These are phyloP conservation scores for Wickerhamiella australiensis DNA, from an alignment of 805 yeast genomes.

Conservation along the genomic window DNA sequence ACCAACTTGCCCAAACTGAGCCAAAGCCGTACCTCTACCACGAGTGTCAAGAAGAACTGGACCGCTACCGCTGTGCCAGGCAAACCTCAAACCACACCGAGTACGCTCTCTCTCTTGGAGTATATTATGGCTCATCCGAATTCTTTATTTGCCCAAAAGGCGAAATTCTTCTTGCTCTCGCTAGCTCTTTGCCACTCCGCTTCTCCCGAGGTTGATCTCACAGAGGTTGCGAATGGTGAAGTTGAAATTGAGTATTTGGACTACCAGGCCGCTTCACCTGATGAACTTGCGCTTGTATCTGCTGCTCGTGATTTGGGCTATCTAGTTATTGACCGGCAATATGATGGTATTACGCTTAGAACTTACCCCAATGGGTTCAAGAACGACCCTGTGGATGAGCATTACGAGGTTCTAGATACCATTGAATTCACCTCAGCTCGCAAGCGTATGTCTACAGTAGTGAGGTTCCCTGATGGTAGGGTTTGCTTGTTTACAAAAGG, in stretches of 20 bases:
- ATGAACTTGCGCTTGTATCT: slow-evolving; percentile 81
- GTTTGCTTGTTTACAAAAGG: slow-evolving; percentile 82
- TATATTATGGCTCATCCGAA: slow-evolving; percentile 65
- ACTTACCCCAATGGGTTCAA: slow-evolving; percentile 78
- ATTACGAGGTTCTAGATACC: slow-evolving; percentile 62
- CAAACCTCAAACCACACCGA: slow-evolving; percentile 34
- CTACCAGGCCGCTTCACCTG: slow-evolving; percentile 94
- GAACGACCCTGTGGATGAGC: slow-evolving; percentile 47
- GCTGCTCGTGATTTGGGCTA: slow-evolving; percentile 95
- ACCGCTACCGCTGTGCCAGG: slow-evolving; percentile 39
- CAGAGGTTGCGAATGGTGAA: slow-evolving; percentile 22
- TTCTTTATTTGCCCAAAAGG: slow-evolving; percentile 54
- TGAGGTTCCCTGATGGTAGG: slow-evolving; percentile 61
- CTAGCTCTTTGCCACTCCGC: slow-evolving; percentile 86
- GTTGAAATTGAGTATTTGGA: slow-evolving; percentile 49
- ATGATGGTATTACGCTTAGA: slow-evolving; percentile 49
- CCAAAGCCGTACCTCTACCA: not conserved
- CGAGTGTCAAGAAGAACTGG: slow-evolving; percentile 28
- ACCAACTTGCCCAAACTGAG: not conserved
- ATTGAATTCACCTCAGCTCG: slow-evolving; percentile 80
- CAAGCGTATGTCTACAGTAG: slow-evolving; percentile 87
- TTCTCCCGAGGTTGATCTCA: slow-evolving; percentile 47
- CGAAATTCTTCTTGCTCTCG: slow-evolving; percentile 65
- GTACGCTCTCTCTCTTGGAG: slow-evolving; percentile 54
- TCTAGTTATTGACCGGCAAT: slow-evolving; percentile 60